Evolutionary conservation across 2,329 filamentous ascomycete species (phyloP).

Genomic region (Dothistroma septosporum): DNA sequence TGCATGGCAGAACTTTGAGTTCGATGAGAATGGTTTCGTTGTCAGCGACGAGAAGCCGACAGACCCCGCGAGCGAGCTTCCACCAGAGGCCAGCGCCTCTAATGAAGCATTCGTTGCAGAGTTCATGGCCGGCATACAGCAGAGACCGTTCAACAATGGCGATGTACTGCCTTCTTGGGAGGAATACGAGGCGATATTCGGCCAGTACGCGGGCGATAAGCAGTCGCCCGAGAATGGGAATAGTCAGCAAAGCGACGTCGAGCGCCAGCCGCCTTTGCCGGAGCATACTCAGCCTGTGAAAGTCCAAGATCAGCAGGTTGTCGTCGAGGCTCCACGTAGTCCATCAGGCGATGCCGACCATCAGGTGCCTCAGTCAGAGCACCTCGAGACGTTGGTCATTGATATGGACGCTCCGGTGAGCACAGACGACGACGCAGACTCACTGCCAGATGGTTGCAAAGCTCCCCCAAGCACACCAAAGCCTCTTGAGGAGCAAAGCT

Average conservation of each 20-base stretch:
- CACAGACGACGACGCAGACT: not conserved
- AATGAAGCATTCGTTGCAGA: not conserved
- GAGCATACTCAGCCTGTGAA: no score
- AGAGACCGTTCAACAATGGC: not conserved
- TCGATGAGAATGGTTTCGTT: not conserved
- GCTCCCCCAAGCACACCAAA: not conserved
- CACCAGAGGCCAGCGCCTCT: not conserved
- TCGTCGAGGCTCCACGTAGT: no score
- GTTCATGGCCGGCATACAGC: not conserved
- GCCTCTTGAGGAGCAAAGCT: not conserved
- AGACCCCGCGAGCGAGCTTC: not conserved
- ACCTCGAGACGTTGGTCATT: not conserved
- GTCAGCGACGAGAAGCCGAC: not conserved
- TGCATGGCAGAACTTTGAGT: not conserved
- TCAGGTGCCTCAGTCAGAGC: not conserved
- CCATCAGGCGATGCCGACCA: not conserved
- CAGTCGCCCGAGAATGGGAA: no score
- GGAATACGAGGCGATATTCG: not conserved
- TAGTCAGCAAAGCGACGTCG: no score
- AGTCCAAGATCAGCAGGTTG: no score
- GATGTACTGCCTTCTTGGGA: not conserved
- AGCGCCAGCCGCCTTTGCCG: no score
- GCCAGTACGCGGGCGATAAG: not conserved
- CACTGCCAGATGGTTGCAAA: not conserved
- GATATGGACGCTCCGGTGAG: not conserved